Conservation (phyloP, 768 basidiomycete genomes). For the Lentinula aciculospora region DNA sequence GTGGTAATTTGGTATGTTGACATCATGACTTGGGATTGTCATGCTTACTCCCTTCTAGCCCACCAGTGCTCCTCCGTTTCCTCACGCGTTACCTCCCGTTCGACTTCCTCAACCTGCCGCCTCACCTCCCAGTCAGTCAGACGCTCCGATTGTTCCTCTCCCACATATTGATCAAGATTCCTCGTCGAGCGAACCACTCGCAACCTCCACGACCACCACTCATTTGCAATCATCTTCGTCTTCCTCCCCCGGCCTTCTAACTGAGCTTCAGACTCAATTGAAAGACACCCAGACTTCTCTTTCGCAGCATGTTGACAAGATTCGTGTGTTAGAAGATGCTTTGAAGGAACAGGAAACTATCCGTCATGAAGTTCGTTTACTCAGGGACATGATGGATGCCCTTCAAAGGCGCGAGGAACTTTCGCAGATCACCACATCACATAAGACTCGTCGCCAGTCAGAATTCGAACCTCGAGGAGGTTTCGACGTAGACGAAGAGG, state of each 20-base stretch:
- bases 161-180: background rate
- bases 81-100: constrained; percentile 61
- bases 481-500: constrained; percentile 27
- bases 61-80: constrained; percentile 55
- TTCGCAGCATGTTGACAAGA: constrained; percentile 72
- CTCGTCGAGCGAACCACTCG: constrained; percentile 13
- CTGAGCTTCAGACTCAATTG: constrained; percentile 77
- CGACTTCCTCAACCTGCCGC: constrained; percentile 31
- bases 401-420: constrained; percentile 40
- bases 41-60: constrained; percentile 36
- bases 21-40: background rate
- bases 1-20: constrained; percentile 49
- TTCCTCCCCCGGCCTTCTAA: constrained; percentile 23
- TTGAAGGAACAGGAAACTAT: constrained; percentile 82
- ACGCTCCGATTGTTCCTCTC: background rate
- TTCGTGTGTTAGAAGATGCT: constrained; percentile 75
- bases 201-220: constrained; percentile 21
- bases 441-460: background rate
- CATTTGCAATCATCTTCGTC: constrained; percentile 7
- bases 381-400: constrained; percentile 70
- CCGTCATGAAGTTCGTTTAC: constrained; percentile 66
- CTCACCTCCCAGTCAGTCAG: constrained; percentile 14
- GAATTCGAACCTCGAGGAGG: constrained; percentile 19
- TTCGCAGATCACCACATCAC: background rate
- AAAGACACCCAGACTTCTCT: constrained; percentile 79